Evolutionary conservation across 1,139 yeast species (phyloP).

Genomic region (Debaryomycetaceae sp.): DNA sequence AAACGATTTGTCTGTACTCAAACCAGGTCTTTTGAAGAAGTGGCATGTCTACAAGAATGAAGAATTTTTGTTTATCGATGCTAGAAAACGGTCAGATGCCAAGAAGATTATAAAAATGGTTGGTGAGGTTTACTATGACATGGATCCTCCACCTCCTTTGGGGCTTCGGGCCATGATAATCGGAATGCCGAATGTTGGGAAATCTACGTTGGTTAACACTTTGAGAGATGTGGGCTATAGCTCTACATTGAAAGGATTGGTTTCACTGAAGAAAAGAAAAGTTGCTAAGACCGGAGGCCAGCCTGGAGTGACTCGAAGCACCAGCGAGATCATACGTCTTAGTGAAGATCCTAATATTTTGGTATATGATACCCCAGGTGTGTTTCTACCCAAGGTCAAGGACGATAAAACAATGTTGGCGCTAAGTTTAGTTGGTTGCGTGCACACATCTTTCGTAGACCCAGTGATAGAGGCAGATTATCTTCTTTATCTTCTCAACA

Average conservation of each 20-base stretch:
- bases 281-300: constrained; percentile 85
- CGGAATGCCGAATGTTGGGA: constrained; percentile 99
- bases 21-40: constrained; percentile 31
- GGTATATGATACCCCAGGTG: constrained; percentile 91
- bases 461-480: constrained; percentile 88
- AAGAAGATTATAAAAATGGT: constrained; percentile 48
- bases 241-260: constrained; percentile 12
- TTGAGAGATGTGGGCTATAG: constrained; percentile 57
- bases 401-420: constrained; percentile 71
- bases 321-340: constrained; percentile 74
- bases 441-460: constrained; percentile 68
- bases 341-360: constrained; percentile 62
- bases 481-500: constrained; percentile 67
- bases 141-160: constrained; percentile 72
- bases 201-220: constrained; percentile 82
- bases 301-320: constrained; percentile 86
- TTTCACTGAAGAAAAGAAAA: constrained; percentile 45
- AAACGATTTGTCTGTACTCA: constrained; percentile 47
- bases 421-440: constrained; percentile 72
- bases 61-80: constrained; percentile 58
- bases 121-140: constrained; percentile 35
- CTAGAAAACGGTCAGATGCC: constrained; percentile 53
- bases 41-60: constrained; percentile 57
- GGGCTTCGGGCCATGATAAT: constrained; percentile 76
- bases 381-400: constrained; percentile 73